Base-by-base conservation (phyloP, 2,329 filamentous ascomycete species). In the Penicillium sp. region DNA sequence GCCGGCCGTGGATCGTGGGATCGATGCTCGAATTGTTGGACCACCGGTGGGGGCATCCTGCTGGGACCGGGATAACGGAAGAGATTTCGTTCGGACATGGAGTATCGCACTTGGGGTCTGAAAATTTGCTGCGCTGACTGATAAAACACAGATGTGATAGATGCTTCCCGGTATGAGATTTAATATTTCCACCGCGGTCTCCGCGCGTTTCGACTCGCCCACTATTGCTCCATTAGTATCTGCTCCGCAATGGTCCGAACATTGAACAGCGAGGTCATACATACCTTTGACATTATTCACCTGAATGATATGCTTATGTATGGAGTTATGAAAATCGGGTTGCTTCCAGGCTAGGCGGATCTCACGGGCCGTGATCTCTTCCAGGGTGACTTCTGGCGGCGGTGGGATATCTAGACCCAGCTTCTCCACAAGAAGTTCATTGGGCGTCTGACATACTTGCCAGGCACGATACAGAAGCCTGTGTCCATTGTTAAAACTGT, bases 361-460 rank as follows among this genome's bases (percentile, higher is more conserved):
- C 55, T 92, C 90, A 72, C 96, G 90, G 27, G 90, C 84, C 65
- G 89, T 90, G 67, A 99, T 95, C 61, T 90, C 91, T 54, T 93
- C 91, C 33, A 99, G 85, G 52, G 92, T 96, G 42, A 98, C 90
- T 71, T 93, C 87, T 52, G 95, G 95, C 24, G 91, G 84, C 61
- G 92, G 88, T 59, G 95, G 95, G 51, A 99, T 93, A 71, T 99
- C 95, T 72, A 98, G 88, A 58, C 93, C 93, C 48, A 99, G 86
- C 49, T 97, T 90, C 66, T 88, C 88, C 68, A 98, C 93, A 48
- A 99, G 85, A 62, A 96, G 88, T 56, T 93, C 90, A 55, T 96
- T 91, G 24, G 93, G 92, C 68, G 93, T 96, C 77, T 90, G 89
- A 53, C 97, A 82, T 37, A 96, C 95, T 72, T 93, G 90, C 79